These are phyloP conservation scores for Sequoiadendron giganteum DNA, from an alignment of 75 land plant genomes.

Conservation along the genomic window DNA sequence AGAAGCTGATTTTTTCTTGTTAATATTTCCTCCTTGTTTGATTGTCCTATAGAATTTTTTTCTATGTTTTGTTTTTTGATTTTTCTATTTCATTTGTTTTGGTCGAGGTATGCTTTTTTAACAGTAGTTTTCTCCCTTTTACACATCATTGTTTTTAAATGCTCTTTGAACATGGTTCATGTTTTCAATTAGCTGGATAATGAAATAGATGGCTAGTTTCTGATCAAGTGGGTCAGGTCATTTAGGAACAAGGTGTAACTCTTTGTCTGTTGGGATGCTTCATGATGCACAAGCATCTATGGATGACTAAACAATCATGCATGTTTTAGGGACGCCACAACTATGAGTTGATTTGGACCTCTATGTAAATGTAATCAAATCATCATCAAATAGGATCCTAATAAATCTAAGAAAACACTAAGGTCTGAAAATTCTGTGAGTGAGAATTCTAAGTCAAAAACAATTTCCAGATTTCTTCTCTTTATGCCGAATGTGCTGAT, in stretches of 20 bases:
- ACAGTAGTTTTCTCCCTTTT: not conserved
- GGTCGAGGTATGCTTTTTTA: not conserved
- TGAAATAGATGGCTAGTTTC: constrained; percentile 5
- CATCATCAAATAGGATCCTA: too few relatives aligned
- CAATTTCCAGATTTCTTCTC: too few relatives aligned
- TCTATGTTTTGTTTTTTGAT: not conserved
- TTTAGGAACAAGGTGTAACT: constrained; percentile 9
- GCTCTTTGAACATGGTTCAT: not conserved
- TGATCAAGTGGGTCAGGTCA: not conserved
- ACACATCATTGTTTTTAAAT: not conserved
- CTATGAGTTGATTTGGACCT: too few relatives aligned
- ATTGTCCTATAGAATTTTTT: not conserved
- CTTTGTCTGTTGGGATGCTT: constrained; percentile 10
- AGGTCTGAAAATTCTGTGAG: too few relatives aligned
- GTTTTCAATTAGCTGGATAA: constrained; percentile 7
- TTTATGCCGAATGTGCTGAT: too few relatives aligned
- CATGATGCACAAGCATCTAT: too few relatives aligned
- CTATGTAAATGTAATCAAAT: too few relatives aligned
- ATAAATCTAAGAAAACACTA: too few relatives aligned
- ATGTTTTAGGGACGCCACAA: too few relatives aligned
- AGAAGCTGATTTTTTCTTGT: not conserved
- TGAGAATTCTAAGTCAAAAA: too few relatives aligned
- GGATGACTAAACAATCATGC: too few relatives aligned
- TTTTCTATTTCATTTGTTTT: not conserved
- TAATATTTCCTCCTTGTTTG: not conserved